Conservation (phyloP, 2,329 filamentous ascomycete species). For the Diaporthe citri region DNA sequence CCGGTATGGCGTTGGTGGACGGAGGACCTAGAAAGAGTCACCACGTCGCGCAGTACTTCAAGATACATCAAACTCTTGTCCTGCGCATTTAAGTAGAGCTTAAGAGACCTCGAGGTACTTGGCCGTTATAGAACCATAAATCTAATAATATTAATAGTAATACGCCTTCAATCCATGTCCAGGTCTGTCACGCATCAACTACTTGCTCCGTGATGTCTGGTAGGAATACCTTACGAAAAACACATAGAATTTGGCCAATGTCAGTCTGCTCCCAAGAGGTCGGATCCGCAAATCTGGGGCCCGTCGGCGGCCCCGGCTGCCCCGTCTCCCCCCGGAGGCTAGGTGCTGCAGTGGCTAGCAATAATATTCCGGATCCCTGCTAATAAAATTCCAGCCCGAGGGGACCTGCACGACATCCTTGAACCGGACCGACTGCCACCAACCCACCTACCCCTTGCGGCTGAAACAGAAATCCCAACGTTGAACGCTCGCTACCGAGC, state of each 20-base stretch:
- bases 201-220: background rate
- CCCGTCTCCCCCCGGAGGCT: background rate
- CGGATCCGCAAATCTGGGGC: constrained; percentile 3
- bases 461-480: constrained; percentile 23
- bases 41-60: too few species aligned
- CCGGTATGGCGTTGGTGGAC: background rate
- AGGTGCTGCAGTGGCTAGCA: background rate
- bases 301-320: constrained; percentile 11
- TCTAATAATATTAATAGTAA: constrained; percentile 23
- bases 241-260: background rate
- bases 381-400: background rate
- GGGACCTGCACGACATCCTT: background rate
- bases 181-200: background rate
- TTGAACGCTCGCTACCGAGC: background rate
- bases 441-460: constrained; percentile 13
- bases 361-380: constrained; percentile 8
- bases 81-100: constrained; percentile 1
- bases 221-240: background rate
- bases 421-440: background rate
- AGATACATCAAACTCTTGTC: background rate
- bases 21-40: background rate
- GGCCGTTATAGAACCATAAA: background rate
- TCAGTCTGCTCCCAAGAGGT: background rate
- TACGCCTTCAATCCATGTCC: background rate
- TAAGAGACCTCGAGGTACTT: background rate